Percentiles rank a stretch among this genome's conserved stretches.
These are phyloP conservation scores for Claviceps sp. DNA, from an alignment of 2,329 filamentous ascomycete species.

Conservation along the genomic window DNA sequence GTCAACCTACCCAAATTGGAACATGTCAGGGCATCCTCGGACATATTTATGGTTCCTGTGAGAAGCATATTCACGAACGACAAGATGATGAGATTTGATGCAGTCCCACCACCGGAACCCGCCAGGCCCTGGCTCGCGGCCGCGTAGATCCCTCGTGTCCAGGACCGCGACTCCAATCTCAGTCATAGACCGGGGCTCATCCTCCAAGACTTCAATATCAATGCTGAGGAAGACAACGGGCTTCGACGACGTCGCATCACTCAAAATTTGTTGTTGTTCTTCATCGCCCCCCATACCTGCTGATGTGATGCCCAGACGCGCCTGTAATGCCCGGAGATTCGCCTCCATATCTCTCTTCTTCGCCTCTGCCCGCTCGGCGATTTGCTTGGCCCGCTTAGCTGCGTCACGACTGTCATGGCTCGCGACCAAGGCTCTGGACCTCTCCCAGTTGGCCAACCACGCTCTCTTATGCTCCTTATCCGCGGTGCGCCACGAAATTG, in stretches of 20 bases:
- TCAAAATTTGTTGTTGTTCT: neutral
- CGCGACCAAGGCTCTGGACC: conserved; percentile 18
- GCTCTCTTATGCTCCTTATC: neutral
- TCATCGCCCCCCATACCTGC: neutral
- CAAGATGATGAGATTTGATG: conserved; percentile 62
- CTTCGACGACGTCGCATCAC: conserved; percentile 1
- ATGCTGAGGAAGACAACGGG: conserved; percentile 55
- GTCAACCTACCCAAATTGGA: conserved; percentile 57
- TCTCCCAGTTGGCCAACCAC: conserved; percentile 3
- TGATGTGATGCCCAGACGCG: conserved; percentile 50
- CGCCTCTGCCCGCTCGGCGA: conserved; percentile 9
- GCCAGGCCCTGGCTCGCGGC: conserved; percentile 42
- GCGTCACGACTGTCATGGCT: conserved; percentile 18
- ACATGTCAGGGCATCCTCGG: conserved; percentile 56
- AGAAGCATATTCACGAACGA: conserved; percentile 55
- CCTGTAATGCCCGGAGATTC: conserved; percentile 50
- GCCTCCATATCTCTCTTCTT: conserved; percentile 35
- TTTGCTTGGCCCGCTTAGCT: neutral
- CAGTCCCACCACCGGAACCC: conserved; percentile 53
- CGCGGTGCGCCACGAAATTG: conserved; percentile 17
- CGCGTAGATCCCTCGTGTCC: conserved; percentile 48
- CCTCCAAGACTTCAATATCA: conserved; percentile 75
- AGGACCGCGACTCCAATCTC: conserved; percentile 78
- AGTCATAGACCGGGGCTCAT: conserved; percentile 51
- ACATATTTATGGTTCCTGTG: conserved; percentile 57